Evolutionary conservation across 2,329 filamentous ascomycete species (phyloP).

Genomic region (Cercospora zeina): DNA sequence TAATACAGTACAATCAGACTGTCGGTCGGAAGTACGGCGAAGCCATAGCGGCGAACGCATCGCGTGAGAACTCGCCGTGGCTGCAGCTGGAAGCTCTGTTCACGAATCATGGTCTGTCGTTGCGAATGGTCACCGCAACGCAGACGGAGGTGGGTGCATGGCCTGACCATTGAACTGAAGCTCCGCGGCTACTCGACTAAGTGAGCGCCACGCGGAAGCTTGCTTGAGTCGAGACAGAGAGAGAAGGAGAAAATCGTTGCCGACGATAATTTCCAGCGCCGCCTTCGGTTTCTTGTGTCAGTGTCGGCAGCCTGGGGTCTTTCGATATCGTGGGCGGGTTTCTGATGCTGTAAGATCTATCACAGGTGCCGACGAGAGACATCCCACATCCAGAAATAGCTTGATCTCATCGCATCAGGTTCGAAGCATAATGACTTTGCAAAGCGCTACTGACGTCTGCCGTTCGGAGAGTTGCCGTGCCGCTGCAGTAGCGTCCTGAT

Average conservation of each 20-base stretch:
- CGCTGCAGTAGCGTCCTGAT: slow-evolving; percentile 1
- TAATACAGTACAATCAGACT: not conserved
- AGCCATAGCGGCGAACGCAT: slow-evolving; percentile 7
- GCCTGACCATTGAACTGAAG: slow-evolving; percentile 2
- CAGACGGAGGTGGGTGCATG: slow-evolving; percentile 2
- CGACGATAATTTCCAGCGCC: not conserved
- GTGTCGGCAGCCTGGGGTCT: not conserved
- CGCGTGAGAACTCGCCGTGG: slow-evolving; percentile 1
- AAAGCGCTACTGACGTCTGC: slow-evolving; percentile 1
- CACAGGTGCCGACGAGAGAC: not conserved
- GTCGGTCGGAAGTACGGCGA: slow-evolving; percentile 7
- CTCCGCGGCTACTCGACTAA: slow-evolving; percentile 2
- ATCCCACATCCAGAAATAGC: not conserved
- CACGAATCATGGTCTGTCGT: slow-evolving; percentile 4
- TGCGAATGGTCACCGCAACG: not conserved
- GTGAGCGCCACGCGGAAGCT: slow-evolving; percentile 4
- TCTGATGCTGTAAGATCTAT: not conserved
- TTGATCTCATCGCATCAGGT: not conserved
- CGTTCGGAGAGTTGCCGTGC: not conserved
- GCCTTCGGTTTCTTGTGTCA: not conserved
- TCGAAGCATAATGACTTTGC: not conserved
- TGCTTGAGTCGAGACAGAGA: not conserved
- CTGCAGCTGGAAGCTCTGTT: slow-evolving; percentile 4
- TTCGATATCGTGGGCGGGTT: not conserved
- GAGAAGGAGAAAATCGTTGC: not conserved